Evolutionary conservation across 2,329 filamentous ascomycete species (phyloP).

Genomic region (Phialocephala sp.): DNA sequence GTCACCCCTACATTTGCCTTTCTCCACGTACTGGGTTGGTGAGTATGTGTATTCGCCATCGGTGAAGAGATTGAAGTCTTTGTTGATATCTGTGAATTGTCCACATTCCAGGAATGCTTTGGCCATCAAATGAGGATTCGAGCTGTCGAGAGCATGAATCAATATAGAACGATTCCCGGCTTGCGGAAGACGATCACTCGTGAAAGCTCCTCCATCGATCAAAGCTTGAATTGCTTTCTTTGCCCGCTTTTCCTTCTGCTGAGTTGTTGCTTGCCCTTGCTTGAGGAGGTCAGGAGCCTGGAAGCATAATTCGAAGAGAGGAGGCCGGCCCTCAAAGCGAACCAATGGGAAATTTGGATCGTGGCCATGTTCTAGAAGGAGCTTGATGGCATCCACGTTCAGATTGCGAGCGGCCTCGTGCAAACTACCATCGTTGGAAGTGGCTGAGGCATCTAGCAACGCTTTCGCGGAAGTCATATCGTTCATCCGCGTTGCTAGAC

Average conservation of each 20-base stretch:
- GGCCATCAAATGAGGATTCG: slow-evolving; percentile 59
- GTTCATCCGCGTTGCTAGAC: slow-evolving; percentile 46
- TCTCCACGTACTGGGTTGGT: slow-evolving; percentile 64
- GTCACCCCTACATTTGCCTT: slow-evolving; percentile 31
- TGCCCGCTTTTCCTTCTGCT: slow-evolving; percentile 57
- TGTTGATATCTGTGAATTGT: slow-evolving; percentile 69
- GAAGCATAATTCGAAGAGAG: slow-evolving; percentile 67
- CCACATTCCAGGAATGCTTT: slow-evolving; percentile 65
- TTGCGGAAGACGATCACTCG: slow-evolving; percentile 56
- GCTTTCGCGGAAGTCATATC: slow-evolving; percentile 60
- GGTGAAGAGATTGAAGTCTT: slow-evolving; percentile 60
- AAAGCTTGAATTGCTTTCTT: slow-evolving; percentile 62
- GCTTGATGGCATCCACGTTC: slow-evolving; percentile 59
- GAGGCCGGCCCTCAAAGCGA: slow-evolving; percentile 65
- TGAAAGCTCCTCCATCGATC: slow-evolving; percentile 55
- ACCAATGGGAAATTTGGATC: slow-evolving; percentile 69
- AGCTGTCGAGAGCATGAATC: slow-evolving; percentile 63
- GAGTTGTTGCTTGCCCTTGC: slow-evolving; percentile 50
- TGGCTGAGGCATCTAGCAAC: slow-evolving; percentile 61
- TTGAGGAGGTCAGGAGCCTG: slow-evolving; percentile 50
- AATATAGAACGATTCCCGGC: slow-evolving; percentile 65
- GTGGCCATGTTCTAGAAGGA: slow-evolving; percentile 64
- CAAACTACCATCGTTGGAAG: slow-evolving; percentile 72
- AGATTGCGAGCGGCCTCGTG: slow-evolving; percentile 68
- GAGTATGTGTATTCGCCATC: slow-evolving; percentile 64